Base-by-base conservation (phyloP, 2,329 filamentous ascomycete genomes). In the Tolypocladium tundrense region DNA sequence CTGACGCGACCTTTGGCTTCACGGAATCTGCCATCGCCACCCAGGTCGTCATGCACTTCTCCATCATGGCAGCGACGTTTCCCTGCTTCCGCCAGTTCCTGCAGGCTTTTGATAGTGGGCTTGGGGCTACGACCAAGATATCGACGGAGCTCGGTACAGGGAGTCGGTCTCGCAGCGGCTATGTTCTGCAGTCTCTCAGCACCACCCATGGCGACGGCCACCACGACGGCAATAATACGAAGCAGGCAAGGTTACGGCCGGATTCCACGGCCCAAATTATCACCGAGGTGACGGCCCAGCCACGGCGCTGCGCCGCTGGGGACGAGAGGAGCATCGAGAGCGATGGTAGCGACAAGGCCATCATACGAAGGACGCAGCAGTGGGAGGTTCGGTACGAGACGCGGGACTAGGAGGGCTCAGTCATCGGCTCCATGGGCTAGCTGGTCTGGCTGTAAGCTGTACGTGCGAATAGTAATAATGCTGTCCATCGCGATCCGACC, bases 1-100 rank as follows among this genome's bases (percentile, higher is more conserved):
- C n/a, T 31, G 59, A 60, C 8, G 41, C 51, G 4, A 56, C 54
- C 11, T 55, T 58, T 21, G 54, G 50, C 37, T 41, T 42, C 39
- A 58, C 61, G 16, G 27, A 58, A 21, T 50, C 50, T 3, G 54
- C 57, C 40, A 53, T 63, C 11, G 51, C 56, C 10, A 63, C 61
- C 4, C 61, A 63, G 53, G 58, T 60, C 13, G 61, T 63, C n/a
- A 57, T 63, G 58, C 61, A 63, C 50, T 61, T 63, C 31, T 61
- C 61, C 35, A 43, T 63, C 58, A 63, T 63, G 58, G 61, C 61
- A 16, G 61, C 61, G 14, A 63, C 61, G 1, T 63, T 63, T n/a
- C 61, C 61, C 13, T 63, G 61, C 57, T 60, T 63, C 39, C 60
- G 61, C 4, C 61, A 63, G 45, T 63, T 63, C 48, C 52, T 63